These are phyloP conservation scores for Ballota nigra DNA, from an alignment of 257 asterid species.

Conservation along the genomic window DNA sequence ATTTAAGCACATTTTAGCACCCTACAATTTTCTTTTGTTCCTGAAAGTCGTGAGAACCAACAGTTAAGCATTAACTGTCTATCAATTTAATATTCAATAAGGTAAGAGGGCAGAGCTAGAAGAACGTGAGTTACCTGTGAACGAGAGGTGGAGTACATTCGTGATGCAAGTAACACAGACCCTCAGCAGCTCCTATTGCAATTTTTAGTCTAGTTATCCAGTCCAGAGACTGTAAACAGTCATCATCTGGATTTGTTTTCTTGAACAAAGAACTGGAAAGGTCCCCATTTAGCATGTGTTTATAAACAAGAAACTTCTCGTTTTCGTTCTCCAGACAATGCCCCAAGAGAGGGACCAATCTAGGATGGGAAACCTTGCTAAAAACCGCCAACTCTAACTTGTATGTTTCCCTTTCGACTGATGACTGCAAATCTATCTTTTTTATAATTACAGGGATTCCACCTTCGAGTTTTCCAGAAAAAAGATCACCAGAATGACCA, in stretches of 20 bases:
- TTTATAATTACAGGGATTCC: slow-evolving; percentile 73
- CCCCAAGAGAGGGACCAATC: slow-evolving; percentile 85
- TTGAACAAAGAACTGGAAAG: slow-evolving; percentile 80
- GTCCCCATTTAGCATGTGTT: slow-evolving; percentile 85
- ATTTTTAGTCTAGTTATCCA: slow-evolving; percentile 96
- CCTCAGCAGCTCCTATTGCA: slow-evolving; percentile 94
- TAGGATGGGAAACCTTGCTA: slow-evolving; percentile 71
- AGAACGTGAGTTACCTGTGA: slow-evolving; percentile 63
- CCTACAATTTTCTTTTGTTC: not conserved
- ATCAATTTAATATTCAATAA: not conserved
- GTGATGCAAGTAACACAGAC: slow-evolving; percentile 74
- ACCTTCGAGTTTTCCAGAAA: slow-evolving; percentile 67
- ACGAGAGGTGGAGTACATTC: slow-evolving; percentile 90
- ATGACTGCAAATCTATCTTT: slow-evolving; percentile 52
- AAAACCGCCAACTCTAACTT: slow-evolving; percentile 62
- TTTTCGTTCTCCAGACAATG: slow-evolving; percentile 87
- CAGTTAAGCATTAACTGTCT: not conserved
- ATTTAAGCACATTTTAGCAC: not conserved
- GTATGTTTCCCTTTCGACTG: slow-evolving; percentile 57
- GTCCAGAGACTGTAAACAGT: slow-evolving; percentile 77
- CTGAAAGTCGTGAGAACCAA: not conserved
- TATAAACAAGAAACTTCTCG: slow-evolving; percentile 80
- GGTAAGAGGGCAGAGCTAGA: not conserved
- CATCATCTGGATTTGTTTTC: slow-evolving; percentile 50
- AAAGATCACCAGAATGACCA: slow-evolving; percentile 87